Evolutionary conservation across 805 yeast species (phyloP).

Genomic region (Zygotorulaspora danielsina): DNA sequence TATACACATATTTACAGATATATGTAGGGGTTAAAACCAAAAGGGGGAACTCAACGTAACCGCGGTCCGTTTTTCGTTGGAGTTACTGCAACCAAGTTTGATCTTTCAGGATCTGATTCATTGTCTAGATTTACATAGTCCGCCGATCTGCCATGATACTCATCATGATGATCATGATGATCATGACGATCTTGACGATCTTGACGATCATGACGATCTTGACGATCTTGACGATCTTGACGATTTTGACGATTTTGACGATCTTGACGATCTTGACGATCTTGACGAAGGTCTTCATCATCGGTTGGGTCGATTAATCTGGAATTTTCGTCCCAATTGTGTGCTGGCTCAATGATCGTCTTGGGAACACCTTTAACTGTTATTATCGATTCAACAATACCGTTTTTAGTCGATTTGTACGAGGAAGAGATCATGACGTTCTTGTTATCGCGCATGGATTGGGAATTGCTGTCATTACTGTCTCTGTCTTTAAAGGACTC

Average conservation of each 20-base stretch:
- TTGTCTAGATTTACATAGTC: not conserved
- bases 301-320: constrained; percentile 2
- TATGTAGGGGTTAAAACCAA: no score
- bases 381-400: constrained; percentile 78
- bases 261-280: not conserved
- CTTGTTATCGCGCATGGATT: constrained; percentile 4
- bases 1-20: no score
- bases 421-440: constrained; percentile 22
- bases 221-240: no score
- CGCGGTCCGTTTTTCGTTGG: not conserved
- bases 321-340: constrained; percentile 40
- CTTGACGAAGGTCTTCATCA: constrained; percentile 1
- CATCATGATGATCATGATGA: no score
- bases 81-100: not conserved
- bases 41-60: no score
- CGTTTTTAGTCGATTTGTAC: constrained; percentile 27
- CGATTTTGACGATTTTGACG: no score
- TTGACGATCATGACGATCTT: no score
- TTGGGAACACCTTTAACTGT: constrained; percentile 79
- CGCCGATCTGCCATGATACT: not conserved
- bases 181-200: no score
- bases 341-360: constrained; percentile 71
- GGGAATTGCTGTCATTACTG: not conserved
- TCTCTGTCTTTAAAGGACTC: not conserved
- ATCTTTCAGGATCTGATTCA: not conserved